Evolutionary conservation across 75 land plant species (phyloP).

Genomic region (Isoetes taiwanensis): DNA sequence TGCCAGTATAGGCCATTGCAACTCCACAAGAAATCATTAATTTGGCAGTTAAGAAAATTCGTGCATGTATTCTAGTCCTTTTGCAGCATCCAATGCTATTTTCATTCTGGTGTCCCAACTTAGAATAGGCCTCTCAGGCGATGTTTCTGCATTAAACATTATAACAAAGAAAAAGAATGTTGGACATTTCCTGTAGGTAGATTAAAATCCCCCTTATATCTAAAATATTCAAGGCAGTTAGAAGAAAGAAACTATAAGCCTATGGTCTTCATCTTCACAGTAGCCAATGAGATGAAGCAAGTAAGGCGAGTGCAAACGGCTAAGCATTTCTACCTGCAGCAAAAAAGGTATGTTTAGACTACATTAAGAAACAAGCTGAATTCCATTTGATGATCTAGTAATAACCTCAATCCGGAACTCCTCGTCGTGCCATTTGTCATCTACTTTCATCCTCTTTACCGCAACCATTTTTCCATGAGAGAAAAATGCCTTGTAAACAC

Average conservation of each 20-base stretch:
- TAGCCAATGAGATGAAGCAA: conserved; percentile 57
- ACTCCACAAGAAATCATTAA: too few relatives aligned
- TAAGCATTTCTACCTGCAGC: conserved; percentile 67
- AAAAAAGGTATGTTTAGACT: too few relatives aligned
- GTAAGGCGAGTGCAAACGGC: conserved; percentile 45
- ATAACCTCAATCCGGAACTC: conserved; percentile 81
- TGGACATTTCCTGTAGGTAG: too few relatives aligned
- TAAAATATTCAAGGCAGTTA: too few relatives aligned
- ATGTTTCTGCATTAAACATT: too few relatives aligned
- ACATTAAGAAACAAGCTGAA: too few relatives aligned
- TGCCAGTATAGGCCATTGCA: too few relatives aligned
- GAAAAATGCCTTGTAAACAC: conserved; percentile 50
- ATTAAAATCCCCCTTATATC: too few relatives aligned
- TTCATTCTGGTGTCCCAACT: conserved; percentile 58
- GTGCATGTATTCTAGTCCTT: conserved; percentile 65
- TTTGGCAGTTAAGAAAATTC: too few relatives aligned
- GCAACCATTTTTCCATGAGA: conserved; percentile 49
- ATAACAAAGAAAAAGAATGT: too few relatives aligned
- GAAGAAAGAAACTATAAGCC: conserved; percentile 62
- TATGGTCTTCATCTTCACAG: conserved; percentile 48
- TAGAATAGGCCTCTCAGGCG: conserved; percentile 19
- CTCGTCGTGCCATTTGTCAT: conserved; percentile 62
- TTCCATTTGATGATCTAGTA: too few relatives aligned
- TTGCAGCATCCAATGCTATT: conserved; percentile 68
- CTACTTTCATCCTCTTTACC: conserved; percentile 53